Evolutionary conservation across 768 basidiomycete genomes (phyloP).

Genomic region (Boletales sp.): DNA sequence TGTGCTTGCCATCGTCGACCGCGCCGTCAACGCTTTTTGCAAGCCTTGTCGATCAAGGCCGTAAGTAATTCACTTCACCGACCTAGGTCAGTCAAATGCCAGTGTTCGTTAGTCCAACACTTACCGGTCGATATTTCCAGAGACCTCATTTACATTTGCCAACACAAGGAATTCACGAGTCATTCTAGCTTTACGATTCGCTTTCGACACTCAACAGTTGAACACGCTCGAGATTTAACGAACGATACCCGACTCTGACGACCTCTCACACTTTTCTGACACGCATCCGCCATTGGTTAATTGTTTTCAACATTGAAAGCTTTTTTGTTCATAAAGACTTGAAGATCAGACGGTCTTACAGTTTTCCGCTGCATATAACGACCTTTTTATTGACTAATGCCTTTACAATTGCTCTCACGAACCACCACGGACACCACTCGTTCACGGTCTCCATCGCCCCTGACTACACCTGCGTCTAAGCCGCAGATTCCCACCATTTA

Average conservation of each 20-base stretch:
- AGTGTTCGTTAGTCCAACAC: background rate
- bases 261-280: conserved; percentile 8
- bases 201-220: conserved; percentile 11
- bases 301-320: conserved; percentile 15
- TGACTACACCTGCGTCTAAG: conserved; percentile 27
- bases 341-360: conserved; percentile 19
- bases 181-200: conserved; percentile 19
- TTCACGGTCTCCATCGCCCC: conserved; percentile 25
- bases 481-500: conserved; percentile 58
- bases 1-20: conserved; percentile 21
- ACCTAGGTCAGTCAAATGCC: conserved; percentile 17
- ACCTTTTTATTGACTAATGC: conserved; percentile 23
- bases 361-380: conserved; percentile 23
- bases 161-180: conserved; percentile 23
- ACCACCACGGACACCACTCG: conserved; percentile 22
- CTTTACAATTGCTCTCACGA: conserved; percentile 30
- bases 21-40: conserved; percentile 13
- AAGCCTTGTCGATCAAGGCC: conserved; percentile 16
- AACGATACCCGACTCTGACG: conserved; percentile 23
- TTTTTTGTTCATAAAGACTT: conserved; percentile 23
- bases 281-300: conserved; percentile 1
- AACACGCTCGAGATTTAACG: conserved; percentile 16
- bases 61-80: conserved; percentile 26
- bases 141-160: conserved; percentile 14
- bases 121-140: conserved; percentile 2